These are phyloP conservation scores for Dothideomycetidae sp. DNA, from an alignment of 2,329 filamentous ascomycete species.

Conservation along the genomic window DNA sequence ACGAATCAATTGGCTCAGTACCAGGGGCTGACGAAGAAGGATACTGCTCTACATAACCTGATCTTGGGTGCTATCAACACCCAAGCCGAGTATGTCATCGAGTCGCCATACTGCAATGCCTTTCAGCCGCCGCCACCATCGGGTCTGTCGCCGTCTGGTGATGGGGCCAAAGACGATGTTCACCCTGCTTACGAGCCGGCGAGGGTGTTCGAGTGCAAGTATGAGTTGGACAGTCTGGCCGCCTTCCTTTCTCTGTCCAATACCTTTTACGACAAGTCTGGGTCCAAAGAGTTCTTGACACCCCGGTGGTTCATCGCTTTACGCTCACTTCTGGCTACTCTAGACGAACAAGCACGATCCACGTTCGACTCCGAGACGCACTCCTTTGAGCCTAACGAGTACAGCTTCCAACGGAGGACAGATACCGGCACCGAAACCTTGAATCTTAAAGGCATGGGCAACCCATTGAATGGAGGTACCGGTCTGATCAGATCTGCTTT, in stretches of 20 bases:
- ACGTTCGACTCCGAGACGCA: conserved; percentile 63
- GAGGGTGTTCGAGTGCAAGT: conserved; percentile 95
- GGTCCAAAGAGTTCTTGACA: conserved; percentile 64
- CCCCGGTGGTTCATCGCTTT: conserved; percentile 66
- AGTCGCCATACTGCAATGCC: conserved; percentile 93
- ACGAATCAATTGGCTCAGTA: conserved; percentile 91
- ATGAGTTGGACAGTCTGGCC: conserved; percentile 89
- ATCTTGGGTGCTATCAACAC: conserved; percentile 93
- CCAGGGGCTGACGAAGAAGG: conserved; percentile 68
- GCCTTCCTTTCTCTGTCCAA: conserved; percentile 79
- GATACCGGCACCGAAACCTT: conserved; percentile 81
- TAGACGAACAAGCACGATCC: conserved; percentile 63
- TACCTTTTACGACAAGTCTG: conserved; percentile 70
- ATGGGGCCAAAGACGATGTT: conserved; percentile 70
- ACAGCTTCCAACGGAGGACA: conserved; percentile 75
- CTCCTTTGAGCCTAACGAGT: conserved; percentile 55
- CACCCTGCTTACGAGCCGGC: conserved; percentile 75
- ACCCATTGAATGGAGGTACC: conserved; percentile 72
- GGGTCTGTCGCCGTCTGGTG: conserved; percentile 54
- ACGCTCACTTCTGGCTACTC: conserved; percentile 55
- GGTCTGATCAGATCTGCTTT: conserved; percentile 85
- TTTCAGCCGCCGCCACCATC: conserved; percentile 89
- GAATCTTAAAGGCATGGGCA: conserved; percentile 68
- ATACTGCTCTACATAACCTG: conserved; percentile 60
- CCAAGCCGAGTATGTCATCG: conserved; percentile 86